Evolutionary conservation across 1,284 basidiomycete species (phyloP).

Genomic region (Anthracocystis walkeri): DNA sequence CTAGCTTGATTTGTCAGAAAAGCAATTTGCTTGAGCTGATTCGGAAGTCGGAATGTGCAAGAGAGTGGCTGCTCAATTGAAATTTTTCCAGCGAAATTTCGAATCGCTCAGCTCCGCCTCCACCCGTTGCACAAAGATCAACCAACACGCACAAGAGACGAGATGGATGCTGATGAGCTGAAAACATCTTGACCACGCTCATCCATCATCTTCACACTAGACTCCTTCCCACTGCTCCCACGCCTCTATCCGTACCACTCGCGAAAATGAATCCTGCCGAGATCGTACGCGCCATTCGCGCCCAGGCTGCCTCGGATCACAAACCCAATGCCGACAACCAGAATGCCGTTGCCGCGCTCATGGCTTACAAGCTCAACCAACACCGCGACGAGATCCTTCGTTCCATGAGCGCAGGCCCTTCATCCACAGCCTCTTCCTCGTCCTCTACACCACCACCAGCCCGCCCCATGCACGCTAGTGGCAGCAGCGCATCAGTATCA

Average conservation of each 20-base stretch:
- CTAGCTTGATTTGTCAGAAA: conserved; percentile 35
- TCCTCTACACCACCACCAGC: conserved; percentile 43
- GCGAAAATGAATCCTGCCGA: conserved; percentile 38
- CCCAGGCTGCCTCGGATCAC: conserved; percentile 29
- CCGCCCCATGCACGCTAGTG: conserved; percentile 58
- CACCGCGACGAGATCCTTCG: conserved; percentile 42
- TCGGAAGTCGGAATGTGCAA: conserved; percentile 31
- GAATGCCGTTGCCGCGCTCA: conserved; percentile 49
- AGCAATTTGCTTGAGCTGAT: neutral
- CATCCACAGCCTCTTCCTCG: conserved; percentile 14
- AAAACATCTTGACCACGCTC: neutral
- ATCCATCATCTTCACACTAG: neutral
- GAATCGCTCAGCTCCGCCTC: conserved; percentile 21
- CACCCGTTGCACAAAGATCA: conserved; percentile 10
- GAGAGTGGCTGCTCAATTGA: conserved; percentile 2
- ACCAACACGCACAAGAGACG: neutral
- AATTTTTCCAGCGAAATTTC: conserved; percentile 19
- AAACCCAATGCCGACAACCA: conserved; percentile 46
- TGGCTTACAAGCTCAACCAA: conserved; percentile 50
- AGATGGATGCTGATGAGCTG: too few relatives aligned
- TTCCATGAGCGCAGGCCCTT: conserved; percentile 20
- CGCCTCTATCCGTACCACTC: neutral
- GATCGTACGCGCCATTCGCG: conserved; percentile 45
- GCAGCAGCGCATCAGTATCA: conserved; percentile 7
- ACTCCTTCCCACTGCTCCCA: neutral